These are phyloP conservation scores for Heliosperma pusillum DNA, from an alignment of 148 eudicot genomes.

Conservation along the genomic window DNA sequence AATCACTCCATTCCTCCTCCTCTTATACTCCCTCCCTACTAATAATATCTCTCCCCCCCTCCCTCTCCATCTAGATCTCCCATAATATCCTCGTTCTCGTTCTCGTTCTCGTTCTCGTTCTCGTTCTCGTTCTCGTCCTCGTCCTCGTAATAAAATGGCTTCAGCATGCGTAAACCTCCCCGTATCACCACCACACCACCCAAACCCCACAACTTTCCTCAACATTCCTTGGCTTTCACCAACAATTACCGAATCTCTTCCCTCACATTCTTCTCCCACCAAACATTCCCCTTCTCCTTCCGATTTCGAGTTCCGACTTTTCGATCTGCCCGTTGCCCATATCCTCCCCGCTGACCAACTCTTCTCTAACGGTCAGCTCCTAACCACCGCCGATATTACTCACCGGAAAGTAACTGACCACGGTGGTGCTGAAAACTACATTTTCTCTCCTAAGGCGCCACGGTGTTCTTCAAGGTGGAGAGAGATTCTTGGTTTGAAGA, in stretches of 20 bases:
- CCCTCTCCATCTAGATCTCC: too few relatives aligned
- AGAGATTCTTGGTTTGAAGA: conserved; percentile 70
- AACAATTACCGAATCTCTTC: too few relatives aligned
- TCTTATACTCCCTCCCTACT: too few relatives aligned
- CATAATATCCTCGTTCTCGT: too few relatives aligned
- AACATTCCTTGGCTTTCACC: neutral
- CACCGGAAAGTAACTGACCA: conserved; percentile 24
- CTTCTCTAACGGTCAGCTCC: conserved; percentile 75
- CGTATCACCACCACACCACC: neutral
- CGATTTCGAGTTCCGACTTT: conserved; percentile 72
- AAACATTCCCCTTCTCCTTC: neutral
- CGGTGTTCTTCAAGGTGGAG: conserved; percentile 82
- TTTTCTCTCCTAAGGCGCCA: conserved; percentile 84
- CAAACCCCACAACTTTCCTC: neutral
- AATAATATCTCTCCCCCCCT: too few relatives aligned
- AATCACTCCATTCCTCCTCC: too few relatives aligned
- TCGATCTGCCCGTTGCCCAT: conserved; percentile 37
- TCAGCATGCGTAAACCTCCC: neutral
- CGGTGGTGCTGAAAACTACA: conserved; percentile 34
- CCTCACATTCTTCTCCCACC: neutral
- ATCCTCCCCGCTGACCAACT: conserved; percentile 92
- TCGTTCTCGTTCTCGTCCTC: too few relatives aligned
- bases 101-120: too few relatives aligned
- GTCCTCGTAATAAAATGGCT: neutral
- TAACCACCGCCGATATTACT: conserved; percentile 29